Base-by-base conservation (phyloP, 2,329 filamentous ascomycete genomes). In the Pseudogymnoascus sp. region DNA sequence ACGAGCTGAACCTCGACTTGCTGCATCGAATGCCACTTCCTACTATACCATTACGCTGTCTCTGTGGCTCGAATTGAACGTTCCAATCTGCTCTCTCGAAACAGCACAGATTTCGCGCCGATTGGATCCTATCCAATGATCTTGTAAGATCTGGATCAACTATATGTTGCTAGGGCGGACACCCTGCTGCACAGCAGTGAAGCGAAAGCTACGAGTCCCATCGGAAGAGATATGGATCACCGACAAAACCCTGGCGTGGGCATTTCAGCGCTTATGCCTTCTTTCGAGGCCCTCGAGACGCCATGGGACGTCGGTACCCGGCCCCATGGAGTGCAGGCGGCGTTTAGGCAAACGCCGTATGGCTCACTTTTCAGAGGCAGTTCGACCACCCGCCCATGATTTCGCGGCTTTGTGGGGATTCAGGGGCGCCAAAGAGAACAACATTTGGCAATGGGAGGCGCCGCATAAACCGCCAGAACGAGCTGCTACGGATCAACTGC, bases 191-290 rank as follows among this genome's bases (percentile, higher is more conserved):
- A 77, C 78, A 75, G 79, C 76, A 73, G 76, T 78, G 69, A 77
- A 78, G 64, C 74, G 74, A 66, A 75, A 76, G 40, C 37, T 78
- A 43, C 66, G 72, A 45, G 68, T 75, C 18, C 68, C 76, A 9
- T 67, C 68, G 63, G 80, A 82, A 60, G 74, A 77, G 45, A 70
- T 86, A 67, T 88, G 85, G 83, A 79, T 88, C 65, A 80, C 81
- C 31, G 86, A 89, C 67, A 77, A 82, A 52, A 67, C 82, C 23
- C 77, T 88, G 12, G 72, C 75, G 23, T 73, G 75, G 61, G 79
- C 80, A 2, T 83, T 85, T 67, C 76, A 79, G 55, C 75, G 77
- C 16, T 81, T 77, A 68, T 77, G 71, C 60, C 66, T 69, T 40
- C 64, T 71, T 1, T 75, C 74, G 18, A 68, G 65, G 40, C 65